Conservation (phyloP, 1,284 basidiomycete genomes). For the Vanrija humicola region DNA sequence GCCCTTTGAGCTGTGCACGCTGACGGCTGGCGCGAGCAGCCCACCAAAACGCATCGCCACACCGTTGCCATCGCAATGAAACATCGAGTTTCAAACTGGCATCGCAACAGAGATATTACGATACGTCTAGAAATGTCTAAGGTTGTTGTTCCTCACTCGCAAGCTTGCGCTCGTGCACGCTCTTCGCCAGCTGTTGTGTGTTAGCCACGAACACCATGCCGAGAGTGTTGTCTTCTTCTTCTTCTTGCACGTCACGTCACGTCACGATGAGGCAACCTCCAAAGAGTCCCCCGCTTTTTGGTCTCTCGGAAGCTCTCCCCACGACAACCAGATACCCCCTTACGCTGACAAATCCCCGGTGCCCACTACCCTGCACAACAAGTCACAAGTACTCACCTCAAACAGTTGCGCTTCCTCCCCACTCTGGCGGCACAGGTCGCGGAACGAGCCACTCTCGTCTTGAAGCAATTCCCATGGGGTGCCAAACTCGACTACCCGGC, state of each 20-base stretch:
- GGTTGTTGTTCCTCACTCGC: background rate
- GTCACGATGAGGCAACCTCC: background rate
- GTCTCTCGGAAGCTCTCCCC: no score
- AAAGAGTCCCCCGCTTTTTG: no score
- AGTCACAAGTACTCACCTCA: conserved; percentile 27
- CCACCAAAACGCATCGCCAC: background rate
- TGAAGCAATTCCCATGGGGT: conserved; percentile 51
- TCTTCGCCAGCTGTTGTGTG: conserved; percentile 15
- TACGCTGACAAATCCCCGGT: no score
- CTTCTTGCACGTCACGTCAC: background rate
- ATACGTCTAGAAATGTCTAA: no score
- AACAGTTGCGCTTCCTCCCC: conserved; percentile 47
- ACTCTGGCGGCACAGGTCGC: conserved; percentile 47
- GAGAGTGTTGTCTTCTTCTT: background rate
- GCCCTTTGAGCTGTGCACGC: no score
- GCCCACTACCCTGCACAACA: no score
- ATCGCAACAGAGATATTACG: background rate
- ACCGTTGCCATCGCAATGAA: background rate
- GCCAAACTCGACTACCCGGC: conserved; percentile 52
- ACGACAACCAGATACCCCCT: no score
- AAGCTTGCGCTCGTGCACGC: conserved; percentile 17
- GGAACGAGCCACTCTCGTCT: conserved; percentile 45
- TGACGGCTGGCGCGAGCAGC: no score
- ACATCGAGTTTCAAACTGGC: background rate
- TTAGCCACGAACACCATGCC: background rate